phyloP scores from a whole-genome alignment of 305 asterid species.

The Fraxinus sp. region DNA sequence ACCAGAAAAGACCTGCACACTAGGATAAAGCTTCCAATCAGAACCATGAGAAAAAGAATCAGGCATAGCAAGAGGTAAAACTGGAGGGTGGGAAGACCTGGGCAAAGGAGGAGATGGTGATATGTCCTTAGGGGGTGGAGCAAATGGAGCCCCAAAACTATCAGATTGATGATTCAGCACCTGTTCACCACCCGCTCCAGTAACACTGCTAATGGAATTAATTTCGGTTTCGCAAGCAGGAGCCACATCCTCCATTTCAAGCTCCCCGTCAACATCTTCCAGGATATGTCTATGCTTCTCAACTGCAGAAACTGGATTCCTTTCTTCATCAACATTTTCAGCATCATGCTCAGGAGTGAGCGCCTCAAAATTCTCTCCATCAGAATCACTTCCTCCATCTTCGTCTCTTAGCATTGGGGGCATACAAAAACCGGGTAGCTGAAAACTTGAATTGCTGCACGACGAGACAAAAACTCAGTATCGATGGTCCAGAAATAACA shows the following conservation, averaged over 20 bases:
- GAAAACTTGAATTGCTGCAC: conserved; percentile 86
- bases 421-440: conserved; percentile 83
- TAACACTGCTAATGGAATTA: conserved; percentile 36
- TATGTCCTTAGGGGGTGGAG: conserved; percentile 45
- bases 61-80: conserved; percentile 38
- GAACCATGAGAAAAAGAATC: conserved; percentile 40
- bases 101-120: conserved; percentile 43
- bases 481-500: conserved; percentile 4
- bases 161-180: conserved; percentile 36
- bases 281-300: conserved; percentile 78
- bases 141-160: conserved; percentile 37
- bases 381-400: conserved; percentile 73
- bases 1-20: conserved; percentile 49
- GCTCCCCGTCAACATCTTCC: conserved; percentile 94
- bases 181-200: conserved; percentile 34
- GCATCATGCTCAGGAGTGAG: conserved; percentile 82
- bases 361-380: conserved; percentile 88
- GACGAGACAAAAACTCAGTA: conserved; percentile 26
- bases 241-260: conserved; percentile 97
- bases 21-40: conserved; percentile 41
- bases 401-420: conserved; percentile 80
- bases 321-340: conserved; percentile 48
- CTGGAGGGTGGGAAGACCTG: conserved; percentile 37
- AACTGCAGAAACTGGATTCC: conserved; percentile 28
- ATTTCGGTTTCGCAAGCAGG: conserved; percentile 57